Conservation (phyloP, 139 green algal genomes). For the Tetraselmis striata region DNA sequence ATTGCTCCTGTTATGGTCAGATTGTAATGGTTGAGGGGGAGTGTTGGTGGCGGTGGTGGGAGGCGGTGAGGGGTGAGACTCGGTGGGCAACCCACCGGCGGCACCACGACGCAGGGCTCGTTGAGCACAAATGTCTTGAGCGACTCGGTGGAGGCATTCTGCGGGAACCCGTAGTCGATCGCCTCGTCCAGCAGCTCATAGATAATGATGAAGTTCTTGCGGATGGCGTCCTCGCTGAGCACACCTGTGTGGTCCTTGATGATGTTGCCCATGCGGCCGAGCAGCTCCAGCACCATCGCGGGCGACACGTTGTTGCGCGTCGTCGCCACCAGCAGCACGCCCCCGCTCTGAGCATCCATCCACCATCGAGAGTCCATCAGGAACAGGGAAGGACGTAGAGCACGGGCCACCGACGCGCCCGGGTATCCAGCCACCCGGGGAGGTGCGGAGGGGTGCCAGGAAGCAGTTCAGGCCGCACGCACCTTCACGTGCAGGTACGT, state of each 20-base stretch:
- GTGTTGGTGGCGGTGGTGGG: no score
- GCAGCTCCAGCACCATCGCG: constrained; percentile 84
- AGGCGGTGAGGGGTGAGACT: background rate
- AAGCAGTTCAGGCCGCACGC: background rate
- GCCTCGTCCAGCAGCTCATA: constrained; percentile 97
- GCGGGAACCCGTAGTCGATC: constrained; percentile 80
- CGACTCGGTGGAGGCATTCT: constrained; percentile 82
- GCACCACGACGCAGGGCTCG: constrained; percentile 68
- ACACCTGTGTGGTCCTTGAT: constrained; percentile 88
- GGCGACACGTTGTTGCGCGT: constrained; percentile 84
- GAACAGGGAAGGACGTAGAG: no score
- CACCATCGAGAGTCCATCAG: no score
- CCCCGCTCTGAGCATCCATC: constrained; percentile 43
- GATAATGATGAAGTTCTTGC: constrained; percentile 92
- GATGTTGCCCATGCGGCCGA: constrained; percentile 77
- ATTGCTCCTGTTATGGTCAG: no score
- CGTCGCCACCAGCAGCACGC: constrained; percentile 82
- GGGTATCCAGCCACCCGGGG: no score
- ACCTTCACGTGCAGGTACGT: constrained; percentile 87
- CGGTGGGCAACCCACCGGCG: constrained; percentile 17
- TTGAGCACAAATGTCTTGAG: constrained; percentile 91
- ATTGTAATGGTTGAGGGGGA: no score
- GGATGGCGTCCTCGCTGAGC: constrained; percentile 85
- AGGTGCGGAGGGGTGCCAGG: no score
- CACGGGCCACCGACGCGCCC: no score